Base-by-base conservation (phyloP, 148 eudicot species). In the Rhododendron ovatum region DNA sequence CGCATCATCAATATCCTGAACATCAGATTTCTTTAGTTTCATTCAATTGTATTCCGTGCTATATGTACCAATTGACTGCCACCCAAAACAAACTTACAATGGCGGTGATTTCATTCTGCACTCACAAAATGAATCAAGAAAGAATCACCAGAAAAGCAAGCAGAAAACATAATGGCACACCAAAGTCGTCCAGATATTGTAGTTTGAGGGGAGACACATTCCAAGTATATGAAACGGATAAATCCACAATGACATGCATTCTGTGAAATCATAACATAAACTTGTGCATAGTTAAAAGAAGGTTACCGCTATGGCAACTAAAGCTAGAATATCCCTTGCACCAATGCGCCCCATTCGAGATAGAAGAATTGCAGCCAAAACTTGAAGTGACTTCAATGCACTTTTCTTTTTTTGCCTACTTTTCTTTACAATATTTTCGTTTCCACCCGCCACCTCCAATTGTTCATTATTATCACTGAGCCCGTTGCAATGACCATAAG, bases 261-360 rank as follows among this genome's bases (percentile, higher is more conserved):
- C 15, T 43, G 50, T 35, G 65, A 26, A 71, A 82, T n/a, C n/a
- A 20, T 30, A 65, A 43, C 28, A n/a, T 76, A 57, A 83, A 47
- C 83, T 48, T 67, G 61, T 74, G 80, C 69, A 50, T 55, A 28
- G 39, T 87, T 55, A 78, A 86, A 82, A 51, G 87, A 84, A 82
- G 80, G 93, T 88, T 90, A 97, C 99, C 95, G 93, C 99, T 86
- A 91, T 89, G 78, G 93, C 92, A 77, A 93, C 90, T 87, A 97
- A 90, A 30, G 95, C 90, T 82, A 97, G 91, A 87, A 97, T 90
- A 88, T 97, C 94, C 67, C 93, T 89, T 71, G 98, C 94, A 88
- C 99, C 98, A 84, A 86, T 87, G 88, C 90, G 88, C 80, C 96
- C 98, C 95, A 97, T 95, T 48, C 91, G 94, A 83, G 99, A 97